A percentile compares a stretch with the other conserved stretches of the same genome.
Evolutionary conservation across 2,329 filamentous ascomycete genomes (phyloP).

Genomic region (Fusarium devonianum): DNA sequence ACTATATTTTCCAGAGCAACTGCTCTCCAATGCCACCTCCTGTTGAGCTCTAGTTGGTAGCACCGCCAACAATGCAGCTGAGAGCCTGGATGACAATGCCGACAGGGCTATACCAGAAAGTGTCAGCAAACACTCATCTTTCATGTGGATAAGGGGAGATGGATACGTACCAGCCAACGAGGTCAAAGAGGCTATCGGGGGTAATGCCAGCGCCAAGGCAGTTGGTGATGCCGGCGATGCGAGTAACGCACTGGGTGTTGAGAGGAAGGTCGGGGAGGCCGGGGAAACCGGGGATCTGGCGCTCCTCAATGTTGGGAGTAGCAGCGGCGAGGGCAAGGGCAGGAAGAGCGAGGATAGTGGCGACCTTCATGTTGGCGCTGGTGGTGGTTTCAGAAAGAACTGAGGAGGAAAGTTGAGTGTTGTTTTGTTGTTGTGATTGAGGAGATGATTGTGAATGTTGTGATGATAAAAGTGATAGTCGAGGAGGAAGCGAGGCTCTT

Average conservation of each 20-base stretch:
- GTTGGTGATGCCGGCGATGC: fast-evolving
- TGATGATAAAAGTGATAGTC: neutral
- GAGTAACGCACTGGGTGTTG: fast-evolving
- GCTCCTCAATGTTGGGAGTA: conserved; percentile 5
- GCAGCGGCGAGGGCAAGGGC: conserved; percentile 14
- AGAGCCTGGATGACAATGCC: neutral
- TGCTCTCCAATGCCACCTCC: too few relatives aligned
- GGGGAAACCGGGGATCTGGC: neutral
- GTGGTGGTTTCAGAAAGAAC: neutral
- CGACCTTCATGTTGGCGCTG: conserved; percentile 15
- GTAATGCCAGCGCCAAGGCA: neutral
- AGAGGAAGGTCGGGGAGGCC: neutral
- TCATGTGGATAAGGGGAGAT: too few relatives aligned
- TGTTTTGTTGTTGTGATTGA: neutral
- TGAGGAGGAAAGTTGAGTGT: neutral
- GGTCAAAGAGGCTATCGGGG: neutral
- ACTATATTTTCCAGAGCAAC: too few relatives aligned
- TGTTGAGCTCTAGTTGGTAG: neutral
- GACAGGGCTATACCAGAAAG: neutral
- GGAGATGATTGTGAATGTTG: conserved; percentile 4
- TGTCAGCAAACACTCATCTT: neutral
- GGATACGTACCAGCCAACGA: neutral
- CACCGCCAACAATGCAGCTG: neutral
- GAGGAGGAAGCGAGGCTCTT: neutral
- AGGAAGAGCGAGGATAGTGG: conserved; percentile 13